These are phyloP conservation scores for Avena eriantha DNA, from an alignment of 176 grass and related monocot species.

Conservation along the genomic window DNA sequence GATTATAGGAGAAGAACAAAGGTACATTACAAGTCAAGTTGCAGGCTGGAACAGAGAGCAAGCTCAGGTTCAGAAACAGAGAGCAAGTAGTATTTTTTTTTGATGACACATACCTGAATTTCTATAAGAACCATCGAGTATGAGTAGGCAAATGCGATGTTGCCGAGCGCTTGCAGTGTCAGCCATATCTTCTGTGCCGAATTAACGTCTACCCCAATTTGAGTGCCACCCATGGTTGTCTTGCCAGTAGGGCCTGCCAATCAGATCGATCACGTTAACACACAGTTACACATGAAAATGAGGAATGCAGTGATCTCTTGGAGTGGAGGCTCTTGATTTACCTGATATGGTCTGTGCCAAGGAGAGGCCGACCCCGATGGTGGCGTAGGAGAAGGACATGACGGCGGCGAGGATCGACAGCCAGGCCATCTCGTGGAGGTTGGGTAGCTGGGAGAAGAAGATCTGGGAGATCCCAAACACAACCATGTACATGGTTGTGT, in stretches of 20 bases:
- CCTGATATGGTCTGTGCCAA: slow-evolving; percentile 40
- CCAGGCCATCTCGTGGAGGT: slow-evolving; percentile 54
- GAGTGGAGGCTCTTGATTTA: neutral
- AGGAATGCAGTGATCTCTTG: neutral
- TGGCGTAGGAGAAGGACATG: slow-evolving; percentile 38
- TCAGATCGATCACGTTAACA: neutral
- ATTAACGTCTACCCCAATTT: slow-evolving; percentile 55
- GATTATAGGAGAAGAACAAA: no score
- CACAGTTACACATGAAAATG: neutral
- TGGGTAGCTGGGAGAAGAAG: slow-evolving; percentile 42
- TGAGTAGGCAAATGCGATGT: slow-evolving; percentile 68
- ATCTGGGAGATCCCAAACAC: slow-evolving; percentile 46
- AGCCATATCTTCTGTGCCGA: slow-evolving; percentile 64
- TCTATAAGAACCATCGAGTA: slow-evolving; percentile 79
- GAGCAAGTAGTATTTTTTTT: no score
- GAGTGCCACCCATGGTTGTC: slow-evolving; percentile 59
- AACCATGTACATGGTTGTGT: slow-evolving; percentile 44
- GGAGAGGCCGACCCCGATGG: slow-evolving; percentile 48
- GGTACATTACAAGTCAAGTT: no score
- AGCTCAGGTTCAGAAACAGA: no score
- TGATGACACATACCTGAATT: slow-evolving; percentile 17
- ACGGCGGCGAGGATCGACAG: slow-evolving; percentile 47
- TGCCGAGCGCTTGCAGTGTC: slow-evolving; percentile 65
- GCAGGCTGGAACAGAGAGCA: no score
- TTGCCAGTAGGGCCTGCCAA: slow-evolving; percentile 41